Evolutionary conservation across 371 early-diverging fungal species (phyloP), one percentile per base, ranked within the genome.

Genomic region (Apophysomyces trapeziformis): DNA sequence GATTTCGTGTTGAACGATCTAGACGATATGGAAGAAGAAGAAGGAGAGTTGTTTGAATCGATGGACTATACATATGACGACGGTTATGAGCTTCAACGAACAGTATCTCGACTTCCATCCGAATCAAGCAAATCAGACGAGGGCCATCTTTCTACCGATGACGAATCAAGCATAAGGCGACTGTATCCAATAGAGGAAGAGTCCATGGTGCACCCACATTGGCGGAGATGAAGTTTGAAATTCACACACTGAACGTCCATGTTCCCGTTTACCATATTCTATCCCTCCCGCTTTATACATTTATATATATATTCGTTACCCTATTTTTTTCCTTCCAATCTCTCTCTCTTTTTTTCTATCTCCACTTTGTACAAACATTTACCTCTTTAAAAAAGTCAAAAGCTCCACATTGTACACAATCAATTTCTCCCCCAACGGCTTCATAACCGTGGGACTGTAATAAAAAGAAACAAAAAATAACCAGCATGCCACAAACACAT

Each of bases 391-490:
- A 41, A 8, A 41, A 41, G 13, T 11, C 41, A 41, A 41, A 41
- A 41, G 13, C 41, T 41, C 41, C 13, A 41, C 41, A 41, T 11
- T 11, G 11, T 13, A 41, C 8, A 41, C 50, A 44, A 38, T 64
- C 36, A 60, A 68, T 57, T 59, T 60, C 1, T 58, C 63, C 43
- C 65, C 54, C 54, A 50, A 26, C 54, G 54, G 54, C n/a, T 50
- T 41, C 32, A 26, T 50, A 50, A 50, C 54, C 54, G 54, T 50
- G 54, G 54, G 54, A 50, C 54, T 50, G 54, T 50, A 50, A 50
- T 50, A 50, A 50, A 50, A 50, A 7, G 4, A 50, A 50, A n/a
- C 54, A 50, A 50, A 26, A 26, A 26, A 26, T 26, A 26, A 45
- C 46, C 13, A 45, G 18, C 54, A 50, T 50, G 54, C 54, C 54